Conservation (phyloP, 768 basidiomycete genomes). For the Lentinula guzmanii region DNA sequence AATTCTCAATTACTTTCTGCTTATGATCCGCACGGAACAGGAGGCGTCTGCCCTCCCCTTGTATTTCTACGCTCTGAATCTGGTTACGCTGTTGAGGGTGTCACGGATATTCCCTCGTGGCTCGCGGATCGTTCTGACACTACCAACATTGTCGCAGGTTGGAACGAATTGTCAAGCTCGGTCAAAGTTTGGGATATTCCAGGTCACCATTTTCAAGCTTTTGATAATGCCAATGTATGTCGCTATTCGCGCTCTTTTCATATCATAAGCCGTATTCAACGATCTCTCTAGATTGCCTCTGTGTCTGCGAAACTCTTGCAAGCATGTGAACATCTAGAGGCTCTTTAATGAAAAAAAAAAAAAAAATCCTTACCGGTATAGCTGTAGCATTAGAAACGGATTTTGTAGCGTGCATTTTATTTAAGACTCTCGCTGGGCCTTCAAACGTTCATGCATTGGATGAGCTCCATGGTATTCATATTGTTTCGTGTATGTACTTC, state of each 20-base stretch:
- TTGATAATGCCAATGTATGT: constrained; percentile 36
- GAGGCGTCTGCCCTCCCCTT: constrained; percentile 26
- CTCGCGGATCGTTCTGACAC: constrained; percentile 4
- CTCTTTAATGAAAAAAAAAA: constrained; percentile 1
- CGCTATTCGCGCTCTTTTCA: neutral
- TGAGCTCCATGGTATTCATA: neutral
- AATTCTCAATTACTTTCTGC: constrained; percentile 39
- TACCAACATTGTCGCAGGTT: neutral
- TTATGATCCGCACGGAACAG: constrained; percentile 32
- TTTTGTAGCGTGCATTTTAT: neutral
- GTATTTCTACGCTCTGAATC: constrained; percentile 50
- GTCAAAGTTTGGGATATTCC: constrained; percentile 4
- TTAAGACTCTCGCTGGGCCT: neutral
- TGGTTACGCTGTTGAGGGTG: constrained; percentile 21
- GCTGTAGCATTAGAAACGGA: neutral
- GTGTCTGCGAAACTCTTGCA: constrained; percentile 25
- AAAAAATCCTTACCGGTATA: neutral
- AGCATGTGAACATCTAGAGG: constrained; percentile 20
- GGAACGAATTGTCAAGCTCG: neutral
- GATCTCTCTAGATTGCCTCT: constrained; percentile 19
- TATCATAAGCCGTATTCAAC: neutral
- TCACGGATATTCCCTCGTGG: constrained; percentile 30
- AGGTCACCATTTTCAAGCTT: constrained; percentile 5
- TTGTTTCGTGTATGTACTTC: neutral
- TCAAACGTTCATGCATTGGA: neutral